Base-by-base conservation (phyloP, 2,329 filamentous ascomycete species). In the Fusarium sp. region DNA sequence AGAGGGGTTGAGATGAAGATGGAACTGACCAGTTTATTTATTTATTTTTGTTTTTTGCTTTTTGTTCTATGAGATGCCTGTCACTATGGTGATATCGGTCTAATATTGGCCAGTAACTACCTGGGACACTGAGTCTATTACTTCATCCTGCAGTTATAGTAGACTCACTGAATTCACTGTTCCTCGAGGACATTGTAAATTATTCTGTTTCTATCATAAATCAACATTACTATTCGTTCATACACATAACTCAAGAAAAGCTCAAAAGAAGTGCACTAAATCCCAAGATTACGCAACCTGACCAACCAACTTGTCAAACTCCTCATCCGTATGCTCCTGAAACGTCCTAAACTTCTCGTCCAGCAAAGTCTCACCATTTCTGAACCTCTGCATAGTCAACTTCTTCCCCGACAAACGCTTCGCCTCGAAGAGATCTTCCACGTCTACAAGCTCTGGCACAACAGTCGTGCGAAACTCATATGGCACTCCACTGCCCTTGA, bases 381-480 rank as follows among this genome's bases (percentile, higher is more conserved):
- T 59, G 7, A 73, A 73, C 3, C 48, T 49, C 18, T 73, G 71
- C 31, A 73, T 57, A 0, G 69, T 73, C n/a, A 73, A n/a, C 10
- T 63, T 69, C 4, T 69, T 63, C 2, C 71, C 71, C 0, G 71
- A 68, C 20, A 73, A 15, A 1, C 61, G 54, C 27, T 73, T 73
- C 5, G 69, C 71, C 7, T 72, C 71, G 11, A 70, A 73, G 4
- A 72, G 7, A 5, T 72, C 71, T 36, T 72, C 71, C 2, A 72
- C 47, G 4, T 72, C 71, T 6, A 73, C 43, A 1, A 72, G 40
- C 5, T 61, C 53, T 0, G 71, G 71, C 10, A 72, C 70, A 3
- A 72, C 66, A 0, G 71, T 72, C 1, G 71, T 72, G 0, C 71
- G 69, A 13, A 72, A 72, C 47, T 73, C 68, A 11, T 73, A 50